Base-by-base conservation (phyloP, 2,329 filamentous ascomycete species). In the Penicillium sp. region DNA sequence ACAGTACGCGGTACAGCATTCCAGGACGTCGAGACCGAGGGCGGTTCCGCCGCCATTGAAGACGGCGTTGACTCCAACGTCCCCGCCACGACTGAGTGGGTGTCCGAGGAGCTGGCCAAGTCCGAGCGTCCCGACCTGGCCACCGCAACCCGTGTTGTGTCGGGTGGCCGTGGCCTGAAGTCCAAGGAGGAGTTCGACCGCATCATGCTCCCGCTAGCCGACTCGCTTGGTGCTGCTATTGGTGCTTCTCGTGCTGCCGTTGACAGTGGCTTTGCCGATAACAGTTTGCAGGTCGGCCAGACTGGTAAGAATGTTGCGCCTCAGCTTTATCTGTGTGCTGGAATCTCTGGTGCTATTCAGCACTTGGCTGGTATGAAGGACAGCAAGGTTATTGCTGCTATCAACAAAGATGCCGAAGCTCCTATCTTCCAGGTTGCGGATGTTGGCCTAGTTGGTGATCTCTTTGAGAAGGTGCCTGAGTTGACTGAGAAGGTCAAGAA, bases 311-410 rank as follows among this genome's bases (percentile, higher is more conserved):
- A 97, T 57, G 93, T 99, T 49, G 94, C 94, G 43, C 94, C 94
- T 54, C 87, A 99, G 74, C 79, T 99, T 56, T 99, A 99, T 72
- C 82, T 99, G 63, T 95, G 91, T 49, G 92, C 93, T 12, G 94
- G 94, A 68, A 97, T 99, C 65, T 96, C 90, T 8, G 94, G 94
- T 49, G 94, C 94, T 21, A 99, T 99, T 64, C 94, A 99, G 77
- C 94, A 99, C 80, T 76, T 99, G 75, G 94, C 94, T 29, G 94
- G 94, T 70, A 99, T 99, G 94, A 99, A 99, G 83, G 94, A 99
- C 71, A 96, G 91, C 80, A 99, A 99, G 80, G 94, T 99, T 53
- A 99, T 99, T 77, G 94, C 93, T 21, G 90, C 90, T 13, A 97
- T 99, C 70, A 99, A 99, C 81, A 99, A 99, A 79, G 94, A 99